Evolutionary conservation across 1,284 basidiomycete genomes (phyloP), one percentile per base, ranked within the genome.

Genomic region (Leccinum pallidistipes): DNA sequence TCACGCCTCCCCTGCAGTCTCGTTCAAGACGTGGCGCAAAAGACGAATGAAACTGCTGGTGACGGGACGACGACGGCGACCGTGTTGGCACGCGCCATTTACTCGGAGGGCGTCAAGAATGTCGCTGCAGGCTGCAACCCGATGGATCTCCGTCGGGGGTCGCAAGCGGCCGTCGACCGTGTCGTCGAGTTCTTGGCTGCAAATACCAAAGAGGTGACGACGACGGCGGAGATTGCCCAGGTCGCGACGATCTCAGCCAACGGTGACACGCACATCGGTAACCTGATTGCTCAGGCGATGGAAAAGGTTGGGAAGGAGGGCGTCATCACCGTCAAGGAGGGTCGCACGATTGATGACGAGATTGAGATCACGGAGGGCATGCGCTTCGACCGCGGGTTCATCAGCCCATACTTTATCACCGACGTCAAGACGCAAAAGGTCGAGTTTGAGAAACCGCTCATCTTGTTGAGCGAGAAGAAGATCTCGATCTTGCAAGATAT

Each of bases 221-320:
- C 97, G 51, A 95, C 91, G 16, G 94, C 94, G 57, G 97, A 99
- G 82, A 98, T 99, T 73, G 95, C 97, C 24, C 93, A 95, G 78
- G 96, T 99, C 65, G 97, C 97, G 18, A 99, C 97, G 70, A 99
- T 99, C 78, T 97, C 95, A 50, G 97, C 96, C 61, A 99, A 99
- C 78, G 97, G 96, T 64, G 96, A 98, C 79, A 83, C 81, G 21
- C 95, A 98, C 77, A 86, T 99, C 68, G 97, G 97, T 59, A 88
- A 91, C 77, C 86, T 99, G 73, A 98, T 98, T 78, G 95, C 97
- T n/a, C 94, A 95, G 74, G 97, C 97, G 3, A 98, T 98, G 97
- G 97, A 98, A 81, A 98, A 98, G 79, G 97, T 98, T 65, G 97
- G 97, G 76, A 98, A 98, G 83, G 97, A 99, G 80, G 97, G 97